A percentile compares a stretch with the other conserved stretches of the same genome.
phyloP scores from a whole-genome alignment of 78 protist species.

The Guillardia theta region DNA sequence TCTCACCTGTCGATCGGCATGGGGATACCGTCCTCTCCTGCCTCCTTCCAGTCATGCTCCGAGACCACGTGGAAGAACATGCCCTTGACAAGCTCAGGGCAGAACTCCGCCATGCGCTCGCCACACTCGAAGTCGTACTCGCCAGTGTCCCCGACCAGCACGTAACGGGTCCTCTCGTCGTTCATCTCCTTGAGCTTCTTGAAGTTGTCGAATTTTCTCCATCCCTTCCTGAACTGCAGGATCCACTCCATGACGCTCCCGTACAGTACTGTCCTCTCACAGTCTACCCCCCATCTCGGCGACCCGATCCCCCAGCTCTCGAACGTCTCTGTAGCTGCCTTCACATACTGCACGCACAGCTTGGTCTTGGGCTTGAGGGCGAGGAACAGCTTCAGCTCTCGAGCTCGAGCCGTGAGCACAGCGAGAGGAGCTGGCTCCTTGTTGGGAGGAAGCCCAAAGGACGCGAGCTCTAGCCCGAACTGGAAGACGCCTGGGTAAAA shows the following conservation, averaged over 20 bases:
- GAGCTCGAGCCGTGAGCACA: neutral
- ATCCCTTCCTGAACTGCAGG: slow-evolving; percentile 13
- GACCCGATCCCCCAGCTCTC: neutral
- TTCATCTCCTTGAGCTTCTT: neutral
- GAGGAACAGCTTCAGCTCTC: neutral
- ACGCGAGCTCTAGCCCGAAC: neutral
- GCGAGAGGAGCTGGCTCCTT: neutral
- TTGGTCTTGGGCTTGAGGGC: neutral
- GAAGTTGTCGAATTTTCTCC: slow-evolving; percentile 28
- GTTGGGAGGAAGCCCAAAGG: slow-evolving; percentile 24
- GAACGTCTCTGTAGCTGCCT: neutral
- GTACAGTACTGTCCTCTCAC: neutral
- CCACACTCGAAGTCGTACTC: neutral
- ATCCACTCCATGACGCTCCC: slow-evolving; percentile 25
- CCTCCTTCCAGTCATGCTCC: neutral
- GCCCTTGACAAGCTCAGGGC: neutral
- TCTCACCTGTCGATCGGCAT: neutral
- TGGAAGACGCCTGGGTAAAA: slow-evolving; percentile 14
- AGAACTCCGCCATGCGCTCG: neutral
- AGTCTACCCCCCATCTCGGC: neutral
- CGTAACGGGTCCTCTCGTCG: neutral
- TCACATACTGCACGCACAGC: neutral
- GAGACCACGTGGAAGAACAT: neutral
- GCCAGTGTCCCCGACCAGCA: slow-evolving; percentile 33
- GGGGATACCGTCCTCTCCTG: neutral